phyloP scores from a whole-genome alignment of 2,329 filamentous ascomycete genomes.

The Diaporthe batatas region DNA sequence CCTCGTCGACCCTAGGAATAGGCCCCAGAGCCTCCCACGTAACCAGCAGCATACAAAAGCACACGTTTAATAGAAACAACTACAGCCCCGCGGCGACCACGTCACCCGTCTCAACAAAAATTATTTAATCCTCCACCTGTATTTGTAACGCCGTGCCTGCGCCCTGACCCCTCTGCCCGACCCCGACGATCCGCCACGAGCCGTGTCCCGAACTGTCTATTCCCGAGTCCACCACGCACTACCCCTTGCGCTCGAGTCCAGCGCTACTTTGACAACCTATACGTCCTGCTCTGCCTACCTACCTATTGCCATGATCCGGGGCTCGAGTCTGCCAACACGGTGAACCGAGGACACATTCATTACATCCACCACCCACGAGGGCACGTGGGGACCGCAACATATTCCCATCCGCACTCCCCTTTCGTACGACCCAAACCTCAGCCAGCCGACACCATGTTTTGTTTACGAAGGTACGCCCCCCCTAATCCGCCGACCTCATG shows the following conservation, averaged over 20 bases:
- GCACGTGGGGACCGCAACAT: conserved; percentile 3
- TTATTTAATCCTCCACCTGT: conserved; percentile 8
- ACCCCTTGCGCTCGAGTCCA: conserved; percentile 9
- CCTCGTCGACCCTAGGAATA: neutral
- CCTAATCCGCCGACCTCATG: neutral
- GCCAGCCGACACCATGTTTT: conserved; percentile 67
- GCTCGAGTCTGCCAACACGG: conserved; percentile 20
- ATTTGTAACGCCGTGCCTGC: conserved; percentile 4
- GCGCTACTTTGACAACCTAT: neutral
- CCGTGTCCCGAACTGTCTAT: neutral
- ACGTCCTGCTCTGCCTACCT: neutral
- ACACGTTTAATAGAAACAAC: conserved; percentile 21
- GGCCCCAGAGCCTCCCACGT: neutral
- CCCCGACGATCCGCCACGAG: neutral
- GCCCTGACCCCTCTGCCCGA: conserved; percentile 1
- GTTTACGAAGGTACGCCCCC: conserved; percentile 70
- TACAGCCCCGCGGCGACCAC: neutral
- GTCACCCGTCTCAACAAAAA: neutral
- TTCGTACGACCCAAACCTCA: conserved; percentile 1
- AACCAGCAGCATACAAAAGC: conserved; percentile 18
- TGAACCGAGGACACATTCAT: conserved; percentile 38
- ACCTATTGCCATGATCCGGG: conserved; percentile 34
- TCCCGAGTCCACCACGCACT: neutral
- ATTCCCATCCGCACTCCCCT: neutral
- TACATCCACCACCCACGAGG: neutral